A percentile compares a stretch with the other conserved stretches of the same genome.
Evolutionary conservation across 192 early-diverging fungal genomes (phyloP).

Genomic region (Coemansia sp.): DNA sequence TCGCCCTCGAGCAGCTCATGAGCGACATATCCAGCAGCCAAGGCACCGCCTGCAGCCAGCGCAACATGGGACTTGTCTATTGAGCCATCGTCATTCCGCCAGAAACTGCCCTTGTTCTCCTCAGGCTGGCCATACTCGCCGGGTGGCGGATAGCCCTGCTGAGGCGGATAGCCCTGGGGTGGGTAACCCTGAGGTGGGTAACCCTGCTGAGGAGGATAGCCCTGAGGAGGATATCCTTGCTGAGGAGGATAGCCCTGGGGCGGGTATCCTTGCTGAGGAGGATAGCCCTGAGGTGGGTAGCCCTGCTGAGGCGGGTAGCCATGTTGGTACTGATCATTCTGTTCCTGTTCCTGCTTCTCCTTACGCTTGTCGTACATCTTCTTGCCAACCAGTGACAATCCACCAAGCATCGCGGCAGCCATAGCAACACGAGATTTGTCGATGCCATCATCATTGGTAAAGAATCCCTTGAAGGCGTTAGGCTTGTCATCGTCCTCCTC

Average conservation of each 20-base stretch:
- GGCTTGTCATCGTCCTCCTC: conserved; percentile 2
- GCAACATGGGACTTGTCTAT: conserved; percentile 17
- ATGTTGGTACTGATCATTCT: conserved; percentile 15
- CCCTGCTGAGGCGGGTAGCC: conserved; percentile 1
- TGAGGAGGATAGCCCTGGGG: conserved; percentile 1
- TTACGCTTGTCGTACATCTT: conserved; percentile 27
- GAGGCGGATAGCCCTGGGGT: too few relatives aligned
- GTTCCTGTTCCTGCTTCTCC: conserved; percentile 4
- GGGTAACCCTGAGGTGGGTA: background rate
- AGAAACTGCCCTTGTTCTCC: conserved; percentile 12
- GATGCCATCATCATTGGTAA: conserved; percentile 25
- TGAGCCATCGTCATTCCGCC: conserved; percentile 23
- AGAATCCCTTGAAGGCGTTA: conserved; percentile 15
- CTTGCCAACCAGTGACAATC: conserved; percentile 18
- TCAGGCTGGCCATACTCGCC: background rate
- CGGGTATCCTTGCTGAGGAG: background rate
- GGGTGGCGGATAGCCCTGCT: background rate
- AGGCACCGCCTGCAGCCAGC: conserved; percentile 5
- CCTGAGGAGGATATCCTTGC: background rate
- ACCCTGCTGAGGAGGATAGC: background rate
- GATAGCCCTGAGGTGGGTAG: background rate
- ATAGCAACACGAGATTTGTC: conserved; percentile 18
- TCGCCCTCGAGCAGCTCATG: conserved; percentile 11
- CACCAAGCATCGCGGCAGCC: conserved; percentile 14
- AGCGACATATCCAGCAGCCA: conserved; percentile 5